phyloP scores from a whole-genome alignment of 2,329 filamentous ascomycete species.

The Incumbomyces delicatus region DNA sequence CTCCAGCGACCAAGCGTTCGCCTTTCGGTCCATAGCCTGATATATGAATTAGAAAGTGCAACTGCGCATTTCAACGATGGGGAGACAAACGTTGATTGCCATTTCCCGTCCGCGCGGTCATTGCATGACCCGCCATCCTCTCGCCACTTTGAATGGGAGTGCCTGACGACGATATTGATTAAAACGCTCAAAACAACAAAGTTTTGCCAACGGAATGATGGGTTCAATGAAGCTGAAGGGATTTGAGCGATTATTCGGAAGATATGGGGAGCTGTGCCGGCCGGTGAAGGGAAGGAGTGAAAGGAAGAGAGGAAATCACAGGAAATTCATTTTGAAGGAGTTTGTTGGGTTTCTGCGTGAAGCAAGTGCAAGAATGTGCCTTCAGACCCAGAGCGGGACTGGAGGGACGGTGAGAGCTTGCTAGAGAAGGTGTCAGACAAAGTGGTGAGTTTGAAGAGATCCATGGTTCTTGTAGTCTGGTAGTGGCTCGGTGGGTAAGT shows the following conservation, averaged over 20 bases:
- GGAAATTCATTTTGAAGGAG: slow-evolving; percentile 8
- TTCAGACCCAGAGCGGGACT: slow-evolving; percentile 7
- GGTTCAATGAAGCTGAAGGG: neutral
- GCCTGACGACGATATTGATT: no score
- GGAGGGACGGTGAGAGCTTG: slow-evolving; percentile 8
- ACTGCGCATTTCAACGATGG: neutral
- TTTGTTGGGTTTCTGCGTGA: slow-evolving; percentile 7
- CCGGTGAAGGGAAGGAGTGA: slow-evolving; percentile 4
- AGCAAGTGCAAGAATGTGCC: slow-evolving; percentile 8
- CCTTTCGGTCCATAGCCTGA: slow-evolving; percentile 84
- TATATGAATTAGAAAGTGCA: slow-evolving; percentile 4
- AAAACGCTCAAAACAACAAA: neutral
- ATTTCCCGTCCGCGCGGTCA: slow-evolving; percentile 39
- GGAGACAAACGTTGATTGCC: slow-evolving; percentile 40
- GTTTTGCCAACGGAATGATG: neutral
- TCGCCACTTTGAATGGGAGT: neutral
- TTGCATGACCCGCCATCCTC: slow-evolving; percentile 17
- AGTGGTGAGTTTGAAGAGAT: neutral
- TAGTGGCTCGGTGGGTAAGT: slow-evolving; percentile 1
- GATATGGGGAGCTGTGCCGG: slow-evolving; percentile 1
- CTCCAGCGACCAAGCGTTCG: slow-evolving; percentile 87
- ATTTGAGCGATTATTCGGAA: neutral
- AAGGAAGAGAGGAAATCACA: slow-evolving; percentile 6
- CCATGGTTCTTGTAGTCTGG: slow-evolving; percentile 6
- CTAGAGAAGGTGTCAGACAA: neutral